Base-by-base conservation (phyloP, 441 rosid genomes). In the Euphorbia schlechtendalii region DNA sequence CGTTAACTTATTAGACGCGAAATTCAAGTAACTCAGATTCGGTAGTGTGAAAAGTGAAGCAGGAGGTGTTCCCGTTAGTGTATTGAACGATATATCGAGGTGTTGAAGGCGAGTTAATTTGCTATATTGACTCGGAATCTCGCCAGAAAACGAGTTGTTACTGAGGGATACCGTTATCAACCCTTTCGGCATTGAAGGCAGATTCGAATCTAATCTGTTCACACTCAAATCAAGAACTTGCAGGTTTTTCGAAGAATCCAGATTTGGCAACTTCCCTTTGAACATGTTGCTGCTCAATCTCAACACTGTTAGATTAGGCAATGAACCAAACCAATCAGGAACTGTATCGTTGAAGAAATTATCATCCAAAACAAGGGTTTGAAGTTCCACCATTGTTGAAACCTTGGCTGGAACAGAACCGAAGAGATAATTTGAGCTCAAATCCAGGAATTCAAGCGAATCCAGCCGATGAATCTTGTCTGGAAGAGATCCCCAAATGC, bases 401-500 rank as follows among this genome's bases (percentile, higher is more conserved):
- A 89, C 69, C 81, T 83, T 81, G 0, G 93, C 86, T 43, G 96
- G 96, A 46, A 86, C 71, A 17, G 86, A 76, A 59, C 96, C 94
- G 61, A 74, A 87, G 61, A 87, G 79, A 71, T 82, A 80, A 75
- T 89, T 89, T 53, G 86, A 76, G 53, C 91, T 83, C 72, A 89
- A 82, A 70, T 89, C 91, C 78, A 89, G 73, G 56, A 75, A 73
- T 60, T 85, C 89, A 18, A 89, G 88, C 22, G 84, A 76, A 64
- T 74, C 71, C 62, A 89, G 65, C 56, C 96, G 56, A 68, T 77
- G 92, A 56, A 86, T 84, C 63, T 89, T 89, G 78, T 82, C 89
- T 5, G 89, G 91, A 55, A 86, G 83, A 24, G 83, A 78, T 30
- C 96, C 96, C 96, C 96, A 86, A 61, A 89, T 85, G 43, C 96